Conservation (phyloP, 2,329 filamentous ascomycete species). For the Ceratocystis huliohia region DNA sequence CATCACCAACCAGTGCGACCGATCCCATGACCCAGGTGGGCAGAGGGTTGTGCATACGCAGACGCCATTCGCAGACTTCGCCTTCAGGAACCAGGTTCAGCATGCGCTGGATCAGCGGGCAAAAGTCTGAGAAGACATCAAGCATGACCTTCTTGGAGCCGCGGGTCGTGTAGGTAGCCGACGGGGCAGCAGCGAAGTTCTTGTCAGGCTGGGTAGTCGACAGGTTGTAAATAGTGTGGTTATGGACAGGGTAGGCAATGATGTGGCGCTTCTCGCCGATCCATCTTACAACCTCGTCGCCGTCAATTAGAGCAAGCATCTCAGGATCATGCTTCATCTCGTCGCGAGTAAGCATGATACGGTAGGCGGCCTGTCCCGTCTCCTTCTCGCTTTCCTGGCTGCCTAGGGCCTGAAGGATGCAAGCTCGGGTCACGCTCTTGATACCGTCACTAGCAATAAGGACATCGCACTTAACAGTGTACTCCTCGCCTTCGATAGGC, state of each 20-base stretch:
- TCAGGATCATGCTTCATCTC: conserved; percentile 56
- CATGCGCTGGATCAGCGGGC: conserved; percentile 45
- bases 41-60: conserved; percentile 45
- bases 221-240: conserved; percentile 53
- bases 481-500: conserved; percentile 43
- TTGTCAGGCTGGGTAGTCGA: conserved; percentile 49
- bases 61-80: conserved; percentile 52
- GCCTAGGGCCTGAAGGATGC: conserved; percentile 42
- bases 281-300: conserved; percentile 58
- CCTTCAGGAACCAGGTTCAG: conserved; percentile 48
- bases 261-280: conserved; percentile 64
- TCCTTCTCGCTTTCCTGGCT: conserved; percentile 47
- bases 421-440: conserved; percentile 38
- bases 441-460: conserved; percentile 44
- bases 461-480: conserved; percentile 41
- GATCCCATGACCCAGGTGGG: conserved; percentile 45
- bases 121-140: conserved; percentile 49
- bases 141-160: conserved; percentile 50
- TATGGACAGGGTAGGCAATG: conserved; percentile 62
- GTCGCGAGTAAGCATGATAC: conserved; percentile 59
- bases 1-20: conserved; percentile 48
- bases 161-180: conserved; percentile 49
- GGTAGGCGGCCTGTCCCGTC: conserved; percentile 65
- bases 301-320: conserved; percentile 52
- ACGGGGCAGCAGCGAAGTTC: conserved; percentile 46